Percentiles rank a stretch among this genome's conserved stretches.
Evolutionary conservation across 257 asterid genomes (phyloP).

Genomic region (Solanum corneliomulleri): DNA sequence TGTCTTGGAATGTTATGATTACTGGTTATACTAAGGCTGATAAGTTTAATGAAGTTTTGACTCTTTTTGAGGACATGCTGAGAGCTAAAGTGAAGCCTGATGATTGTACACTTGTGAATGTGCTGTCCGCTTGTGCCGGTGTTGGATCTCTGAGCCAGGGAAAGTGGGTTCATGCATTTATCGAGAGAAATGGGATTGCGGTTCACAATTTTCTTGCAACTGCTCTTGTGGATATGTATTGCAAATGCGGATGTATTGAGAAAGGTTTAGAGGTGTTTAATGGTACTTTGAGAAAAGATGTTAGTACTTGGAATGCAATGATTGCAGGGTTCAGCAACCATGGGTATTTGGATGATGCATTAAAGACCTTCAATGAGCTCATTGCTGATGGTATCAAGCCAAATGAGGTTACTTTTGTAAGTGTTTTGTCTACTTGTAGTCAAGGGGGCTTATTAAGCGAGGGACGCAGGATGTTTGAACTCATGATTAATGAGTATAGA

Average conservation of each 20-base stretch:
- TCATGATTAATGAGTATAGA: conserved; percentile 17
- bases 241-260: conserved; percentile 30
- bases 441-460: conserved; percentile 20
- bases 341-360: conserved; percentile 18
- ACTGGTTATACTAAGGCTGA: conserved; percentile 21
- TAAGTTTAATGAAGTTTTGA: conserved; percentile 6
- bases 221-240: conserved; percentile 33
- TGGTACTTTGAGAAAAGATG: conserved; percentile 11
- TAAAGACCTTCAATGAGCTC: conserved; percentile 16
- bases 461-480: conserved; percentile 15
- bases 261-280: conserved; percentile 16
- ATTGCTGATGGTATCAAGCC: conserved; percentile 14
- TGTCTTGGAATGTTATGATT: conserved; percentile 28
- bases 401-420: conserved; percentile 21
- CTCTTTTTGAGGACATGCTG: conserved; percentile 21
- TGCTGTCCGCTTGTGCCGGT: conserved; percentile 28
- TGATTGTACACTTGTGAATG: conserved; percentile 24
- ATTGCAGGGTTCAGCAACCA: conserved; percentile 28
- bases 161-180: conserved; percentile 20
- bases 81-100: conserved; percentile 14
- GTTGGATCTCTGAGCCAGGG: conserved; percentile 23
- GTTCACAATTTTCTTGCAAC: conserved; percentile 21
- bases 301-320: conserved; percentile 35
- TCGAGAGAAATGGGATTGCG: conserved; percentile 8
- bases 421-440: conserved; percentile 32